These are phyloP conservation scores for Pezicula neosporulosa DNA, from an alignment of 2,329 filamentous ascomycete genomes.

Conservation along the genomic window DNA sequence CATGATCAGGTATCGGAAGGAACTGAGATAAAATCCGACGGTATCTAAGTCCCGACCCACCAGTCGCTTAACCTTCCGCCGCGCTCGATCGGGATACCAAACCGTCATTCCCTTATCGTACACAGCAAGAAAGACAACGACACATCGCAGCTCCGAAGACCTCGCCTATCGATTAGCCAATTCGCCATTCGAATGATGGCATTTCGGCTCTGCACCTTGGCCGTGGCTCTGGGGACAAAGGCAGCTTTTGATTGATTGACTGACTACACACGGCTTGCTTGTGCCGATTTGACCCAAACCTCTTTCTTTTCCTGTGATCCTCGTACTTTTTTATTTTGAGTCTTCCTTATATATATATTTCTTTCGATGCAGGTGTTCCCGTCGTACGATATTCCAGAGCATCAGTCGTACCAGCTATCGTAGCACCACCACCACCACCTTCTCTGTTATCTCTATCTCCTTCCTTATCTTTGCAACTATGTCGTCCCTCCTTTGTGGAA, in stretches of 20 bases:
- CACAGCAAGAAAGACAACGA: too few relatives aligned
- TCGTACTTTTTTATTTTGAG: neutral
- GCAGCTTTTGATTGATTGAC: neutral
- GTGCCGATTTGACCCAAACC: neutral
- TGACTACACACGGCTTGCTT: neutral
- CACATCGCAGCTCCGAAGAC: neutral
- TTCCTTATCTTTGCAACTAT: neutral
- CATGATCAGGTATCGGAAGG: neutral
- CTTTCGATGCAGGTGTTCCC: neutral
- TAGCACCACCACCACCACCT: too few relatives aligned
- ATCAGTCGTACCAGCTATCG: neutral
- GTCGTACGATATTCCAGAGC: neutral
- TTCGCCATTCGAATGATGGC: neutral
- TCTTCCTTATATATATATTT: neutral
- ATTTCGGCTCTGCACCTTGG: neutral
- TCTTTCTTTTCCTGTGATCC: neutral
- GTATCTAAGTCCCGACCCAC: neutral
- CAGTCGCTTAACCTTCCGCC: neutral
- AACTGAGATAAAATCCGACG: neutral
- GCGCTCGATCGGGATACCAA: neutral
- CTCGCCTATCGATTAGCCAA: neutral
- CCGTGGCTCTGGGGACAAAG: neutral
- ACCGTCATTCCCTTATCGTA: neutral
- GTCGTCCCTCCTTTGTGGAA: neutral
- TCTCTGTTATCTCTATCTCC: neutral